These are phyloP conservation scores for Arxiozyma slooffiae DNA, from an alignment of 1,139 yeast species.

Conservation along the genomic window DNA sequence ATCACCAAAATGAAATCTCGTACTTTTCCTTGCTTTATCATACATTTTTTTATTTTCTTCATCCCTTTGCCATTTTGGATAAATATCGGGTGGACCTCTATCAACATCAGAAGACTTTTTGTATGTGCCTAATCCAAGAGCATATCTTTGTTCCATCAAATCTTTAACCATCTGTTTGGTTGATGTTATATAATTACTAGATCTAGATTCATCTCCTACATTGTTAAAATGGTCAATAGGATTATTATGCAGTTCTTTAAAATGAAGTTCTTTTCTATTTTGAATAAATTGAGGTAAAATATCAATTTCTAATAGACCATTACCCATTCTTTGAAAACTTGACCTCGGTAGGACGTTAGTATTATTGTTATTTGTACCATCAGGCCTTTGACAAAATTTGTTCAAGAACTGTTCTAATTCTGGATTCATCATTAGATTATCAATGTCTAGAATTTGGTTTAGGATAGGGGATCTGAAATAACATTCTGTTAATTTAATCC, in stretches of 20 bases:
- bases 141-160: conserved; percentile 44
- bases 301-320: conserved; percentile 62
- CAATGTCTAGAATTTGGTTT: conserved; percentile 22
- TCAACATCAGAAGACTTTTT: conserved; percentile 14
- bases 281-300: conserved; percentile 46
- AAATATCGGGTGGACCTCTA: conserved; percentile 6
- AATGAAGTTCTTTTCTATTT: conserved; percentile 42
- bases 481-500: conserved; percentile 41
- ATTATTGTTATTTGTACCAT: neutral
- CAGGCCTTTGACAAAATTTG: conserved; percentile 9
- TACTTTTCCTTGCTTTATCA: conserved; percentile 23
- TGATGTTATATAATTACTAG: conserved; percentile 39
- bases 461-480: conserved; percentile 33
- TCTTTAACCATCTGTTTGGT: conserved; percentile 56
- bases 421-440: conserved; percentile 21
- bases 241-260: conserved; percentile 43
- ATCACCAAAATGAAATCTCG: conserved; percentile 7
- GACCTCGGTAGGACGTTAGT: conserved; percentile 15
- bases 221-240: conserved; percentile 33
- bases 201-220: conserved; percentile 4
- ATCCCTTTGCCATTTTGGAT: conserved; percentile 36
- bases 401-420: conserved; percentile 25
- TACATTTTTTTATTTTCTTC: conserved; percentile 32
- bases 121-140: conserved; percentile 33
- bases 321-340: conserved; percentile 44